phyloP scores from a whole-genome alignment of 108 stramenopile species.

The Skeletonema menzelii region DNA sequence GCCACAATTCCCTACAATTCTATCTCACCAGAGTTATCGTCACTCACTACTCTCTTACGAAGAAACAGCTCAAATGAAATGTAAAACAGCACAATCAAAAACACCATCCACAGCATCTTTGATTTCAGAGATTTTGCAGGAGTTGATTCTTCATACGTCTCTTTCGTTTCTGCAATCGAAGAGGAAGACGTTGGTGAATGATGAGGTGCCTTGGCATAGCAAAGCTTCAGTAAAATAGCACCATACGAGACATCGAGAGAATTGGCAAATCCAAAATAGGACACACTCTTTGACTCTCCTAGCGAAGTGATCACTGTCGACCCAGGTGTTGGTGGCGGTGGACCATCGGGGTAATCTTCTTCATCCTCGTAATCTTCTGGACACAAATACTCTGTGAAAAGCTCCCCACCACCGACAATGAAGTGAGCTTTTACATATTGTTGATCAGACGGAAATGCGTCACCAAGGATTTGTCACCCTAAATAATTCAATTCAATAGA shows the following conservation, averaged over 20 bases:
- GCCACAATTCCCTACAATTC: not conserved
- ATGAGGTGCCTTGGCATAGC: not conserved
- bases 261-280: conserved; percentile 12
- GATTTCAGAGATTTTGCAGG: not conserved
- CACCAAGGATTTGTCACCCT: not conserved
- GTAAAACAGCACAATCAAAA: not conserved
- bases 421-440: conserved; percentile 4
- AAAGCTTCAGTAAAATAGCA: conserved; percentile 3
- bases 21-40: not conserved
- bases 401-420: conserved; percentile 5
- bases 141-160: not conserved
- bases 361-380: conserved; percentile 19
- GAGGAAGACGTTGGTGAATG: not conserved
- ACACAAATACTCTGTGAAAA: conserved; percentile 1
- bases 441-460: conserved; percentile 6
- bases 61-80: not conserved
- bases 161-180: not conserved
- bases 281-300: conserved; percentile 5
- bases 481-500: conserved; percentile 8
- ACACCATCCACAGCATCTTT: not conserved
- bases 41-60: not conserved
- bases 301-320: conserved; percentile 6
- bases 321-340: conserved; percentile 2
- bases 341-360: conserved; percentile 15
- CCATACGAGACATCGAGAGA: conserved; percentile 7